Evolutionary conservation across 306 rosid species (phyloP).

Genomic region (Purshia tridentata): DNA sequence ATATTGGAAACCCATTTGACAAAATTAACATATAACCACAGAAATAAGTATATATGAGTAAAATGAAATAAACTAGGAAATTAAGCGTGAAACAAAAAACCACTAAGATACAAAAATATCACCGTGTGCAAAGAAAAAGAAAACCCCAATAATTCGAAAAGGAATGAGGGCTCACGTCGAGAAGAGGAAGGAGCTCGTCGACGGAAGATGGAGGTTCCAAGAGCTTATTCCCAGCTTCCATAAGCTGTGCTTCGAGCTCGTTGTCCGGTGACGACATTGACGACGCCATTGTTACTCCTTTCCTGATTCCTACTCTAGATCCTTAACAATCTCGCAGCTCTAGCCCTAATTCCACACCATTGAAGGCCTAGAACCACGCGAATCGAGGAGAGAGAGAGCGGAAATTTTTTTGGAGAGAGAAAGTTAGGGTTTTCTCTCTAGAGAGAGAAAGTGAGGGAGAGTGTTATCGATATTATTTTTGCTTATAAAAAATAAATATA

Average conservation of each 20-base stretch:
- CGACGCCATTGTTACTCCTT: conserved; percentile 50
- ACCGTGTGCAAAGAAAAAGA: not conserved
- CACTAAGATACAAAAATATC: conserved; percentile 7
- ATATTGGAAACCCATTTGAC: not conserved
- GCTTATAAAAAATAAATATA: conserved; percentile 11
- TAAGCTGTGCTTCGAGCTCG: conserved; percentile 60
- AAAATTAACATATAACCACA: conserved; percentile 6
- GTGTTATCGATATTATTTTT: conserved; percentile 25
- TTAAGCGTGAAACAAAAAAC: not conserved
- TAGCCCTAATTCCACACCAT: conserved; percentile 44
- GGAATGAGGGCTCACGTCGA: conserved; percentile 52
- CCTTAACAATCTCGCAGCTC: conserved; percentile 33
- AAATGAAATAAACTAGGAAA: not conserved
- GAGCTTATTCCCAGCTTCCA: conserved; percentile 71
- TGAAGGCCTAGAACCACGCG: conserved; percentile 29
- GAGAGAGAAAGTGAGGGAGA: conserved; percentile 10
- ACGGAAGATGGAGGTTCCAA: conserved; percentile 66
- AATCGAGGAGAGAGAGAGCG: conserved; percentile 24
- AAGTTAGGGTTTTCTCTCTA: conserved; percentile 53
- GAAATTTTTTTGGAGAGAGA: conserved; percentile 21
- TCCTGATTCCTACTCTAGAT: conserved; percentile 37
- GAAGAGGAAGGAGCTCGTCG: conserved; percentile 67
- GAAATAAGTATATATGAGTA: not conserved
- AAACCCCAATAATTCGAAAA: not conserved
- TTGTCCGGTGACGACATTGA: conserved; percentile 57